phyloP scores from a whole-genome alignment of 1,284 basidiomycete genomes.

The Ganoderma leucocontextum region DNA sequence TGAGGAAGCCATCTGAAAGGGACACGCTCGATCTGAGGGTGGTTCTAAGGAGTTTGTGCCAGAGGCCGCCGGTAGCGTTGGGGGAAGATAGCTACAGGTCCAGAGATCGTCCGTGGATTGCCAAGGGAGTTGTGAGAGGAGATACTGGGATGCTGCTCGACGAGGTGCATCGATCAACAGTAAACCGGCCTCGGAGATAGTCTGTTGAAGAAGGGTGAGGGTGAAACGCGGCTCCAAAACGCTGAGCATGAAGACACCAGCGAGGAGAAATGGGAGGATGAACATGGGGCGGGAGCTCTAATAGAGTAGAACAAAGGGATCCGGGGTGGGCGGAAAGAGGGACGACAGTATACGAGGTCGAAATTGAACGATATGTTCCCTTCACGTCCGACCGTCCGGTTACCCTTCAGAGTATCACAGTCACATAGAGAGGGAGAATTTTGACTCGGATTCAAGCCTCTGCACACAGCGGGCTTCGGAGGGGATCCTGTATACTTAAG shows the following conservation, averaged over 20 bases:
- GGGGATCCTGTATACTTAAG: no score
- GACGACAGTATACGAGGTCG: neutral
- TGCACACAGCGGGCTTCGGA: no score
- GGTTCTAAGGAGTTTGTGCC: neutral
- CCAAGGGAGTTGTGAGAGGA: conserved; percentile 4
- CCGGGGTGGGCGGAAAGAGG: neutral
- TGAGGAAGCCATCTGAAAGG: neutral
- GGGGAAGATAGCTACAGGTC: neutral
- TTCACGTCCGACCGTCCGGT: neutral
- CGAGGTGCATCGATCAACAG: conserved; percentile 1
- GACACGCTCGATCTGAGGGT: neutral
- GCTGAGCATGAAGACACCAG: conserved; percentile 25
- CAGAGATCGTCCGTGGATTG: neutral
- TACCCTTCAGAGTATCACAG: neutral
- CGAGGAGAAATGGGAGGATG: conserved; percentile 24
- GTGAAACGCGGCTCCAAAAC: conserved; percentile 26
- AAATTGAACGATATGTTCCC: neutral
- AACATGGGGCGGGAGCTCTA: conserved; percentile 17
- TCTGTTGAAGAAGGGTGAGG: conserved; percentile 17
- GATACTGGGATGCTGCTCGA: neutral
- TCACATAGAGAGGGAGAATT: neutral
- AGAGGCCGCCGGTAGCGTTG: neutral
- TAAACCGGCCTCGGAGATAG: conserved; percentile 12
- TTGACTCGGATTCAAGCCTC: no score
- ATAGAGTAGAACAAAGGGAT: neutral